These are phyloP conservation scores for Cymbopogon flexuosus DNA, from an alignment of 202 grass and related monocot species.

Conservation along the genomic window DNA sequence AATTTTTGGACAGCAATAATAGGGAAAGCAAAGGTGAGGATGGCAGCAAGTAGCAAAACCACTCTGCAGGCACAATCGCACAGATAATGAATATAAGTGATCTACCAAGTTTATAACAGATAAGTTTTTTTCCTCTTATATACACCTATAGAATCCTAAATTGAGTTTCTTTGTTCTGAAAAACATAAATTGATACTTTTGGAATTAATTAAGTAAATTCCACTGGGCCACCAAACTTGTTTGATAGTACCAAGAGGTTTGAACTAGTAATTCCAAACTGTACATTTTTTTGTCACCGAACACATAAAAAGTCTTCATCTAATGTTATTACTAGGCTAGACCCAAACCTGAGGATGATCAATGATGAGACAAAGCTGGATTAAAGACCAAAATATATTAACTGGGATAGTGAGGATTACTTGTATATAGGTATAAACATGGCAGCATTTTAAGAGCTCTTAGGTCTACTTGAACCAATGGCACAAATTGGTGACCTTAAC, in stretches of 20 bases:
- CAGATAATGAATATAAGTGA: neutral
- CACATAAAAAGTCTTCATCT: neutral
- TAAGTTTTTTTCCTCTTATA: neutral
- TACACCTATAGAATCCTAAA: constrained; percentile 3
- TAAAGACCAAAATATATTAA: neutral
- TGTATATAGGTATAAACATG: neutral
- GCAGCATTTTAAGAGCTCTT: neutral
- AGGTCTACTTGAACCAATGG: neutral
- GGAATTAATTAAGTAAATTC: neutral
- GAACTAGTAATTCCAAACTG: neutral
- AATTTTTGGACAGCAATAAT: neutral
- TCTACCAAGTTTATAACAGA: constrained; percentile 6
- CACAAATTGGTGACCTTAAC: neutral
- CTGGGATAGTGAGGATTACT: neutral
- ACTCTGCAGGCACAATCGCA: neutral
- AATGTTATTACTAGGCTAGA: neutral
- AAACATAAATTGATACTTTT: neutral
- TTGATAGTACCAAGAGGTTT: neutral
- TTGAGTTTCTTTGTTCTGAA: neutral
- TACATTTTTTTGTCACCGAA: neutral
- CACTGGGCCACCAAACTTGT: neutral
- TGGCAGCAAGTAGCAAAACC: neutral
- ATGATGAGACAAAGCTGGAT: neutral
- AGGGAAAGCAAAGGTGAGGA: neutral
- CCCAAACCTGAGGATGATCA: neutral